Evolutionary conservation across 73 alveolate genomes (phyloP), one percentile per base, ranked within the genome.

Genomic region (Symbiodinium natans): DNA sequence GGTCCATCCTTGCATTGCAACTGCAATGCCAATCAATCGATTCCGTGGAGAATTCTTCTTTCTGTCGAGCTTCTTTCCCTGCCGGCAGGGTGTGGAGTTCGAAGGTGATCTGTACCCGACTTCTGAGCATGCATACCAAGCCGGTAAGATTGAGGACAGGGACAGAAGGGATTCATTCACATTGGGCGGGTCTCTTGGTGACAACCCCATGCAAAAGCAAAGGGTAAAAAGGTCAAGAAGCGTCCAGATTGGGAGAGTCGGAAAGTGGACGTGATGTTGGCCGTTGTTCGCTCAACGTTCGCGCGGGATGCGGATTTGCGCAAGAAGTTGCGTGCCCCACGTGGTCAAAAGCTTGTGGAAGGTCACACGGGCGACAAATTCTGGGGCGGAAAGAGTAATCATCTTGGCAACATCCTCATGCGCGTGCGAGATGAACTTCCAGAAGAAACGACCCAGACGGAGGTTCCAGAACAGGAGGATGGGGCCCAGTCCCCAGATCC

Each of bases 341-440:
- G 74, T 56, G 74, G 74, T 56, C 74, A 56, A 56, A 56, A 56
- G 74, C 74, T 56, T 56, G 74, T 56, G 74, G 74, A 56, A 21
- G 74, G 74, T 56, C 74, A 56, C 74, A 56, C 74, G 74, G 74
- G 74, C 74, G 74, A 56, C 74, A 56, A 56, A 56, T 56, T 56
- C 74, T 56, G 74, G 74, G 74, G 74, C 74, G 74, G 74, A 56
- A 56, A 56, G 74, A 56, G 74, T 56, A 56, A 56, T 56, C 74
- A 56, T 56, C 74, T 56, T 56, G 74, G 74, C 74, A 56, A 56
- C 74, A 56, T 56, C 74, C 74, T 56, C 74, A 56, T 56, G 74
- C 74, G 74, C 74, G 74, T 56, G 74, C 74, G 74, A n/a, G 74
- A 56, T 56, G 74, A 56, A 56, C 74, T 56, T 56, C 74, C 74